Evolutionary conservation across 2,329 filamentous ascomycete genomes (phyloP).

Genomic region (Diaporthe nobilis): DNA sequence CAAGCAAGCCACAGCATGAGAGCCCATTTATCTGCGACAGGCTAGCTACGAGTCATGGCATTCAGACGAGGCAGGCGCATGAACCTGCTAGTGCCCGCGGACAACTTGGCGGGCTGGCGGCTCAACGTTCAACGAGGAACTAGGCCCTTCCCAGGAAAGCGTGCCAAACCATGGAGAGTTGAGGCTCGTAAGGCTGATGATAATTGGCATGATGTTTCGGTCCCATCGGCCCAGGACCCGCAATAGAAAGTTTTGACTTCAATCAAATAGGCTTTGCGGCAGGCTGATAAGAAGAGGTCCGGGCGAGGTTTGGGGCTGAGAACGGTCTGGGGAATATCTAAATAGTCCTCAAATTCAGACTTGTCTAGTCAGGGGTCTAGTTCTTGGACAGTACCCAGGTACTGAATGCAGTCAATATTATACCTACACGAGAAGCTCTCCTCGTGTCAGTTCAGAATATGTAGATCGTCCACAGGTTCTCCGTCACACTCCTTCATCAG

Average conservation of each 20-base stretch:
- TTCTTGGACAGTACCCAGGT: not conserved
- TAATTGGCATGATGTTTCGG: not conserved
- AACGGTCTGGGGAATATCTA: not conserved
- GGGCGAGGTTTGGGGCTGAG: conserved; percentile 5
- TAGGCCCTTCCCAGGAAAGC: not conserved
- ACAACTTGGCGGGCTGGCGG: not conserved
- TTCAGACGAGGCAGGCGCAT: not conserved
- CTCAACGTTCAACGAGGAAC: not conserved
- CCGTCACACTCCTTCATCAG: conserved; percentile 9
- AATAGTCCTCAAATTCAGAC: not conserved
- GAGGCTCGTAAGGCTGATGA: conserved; percentile 7
- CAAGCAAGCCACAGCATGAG: not conserved
- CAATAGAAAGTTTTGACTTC: not conserved
- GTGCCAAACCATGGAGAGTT: not conserved
- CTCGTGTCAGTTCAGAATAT: not conserved
- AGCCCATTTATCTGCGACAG: not conserved
- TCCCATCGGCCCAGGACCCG: not conserved
- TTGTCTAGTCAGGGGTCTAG: not conserved
- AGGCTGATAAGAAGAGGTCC: not conserved
- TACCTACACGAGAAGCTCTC: not conserved
- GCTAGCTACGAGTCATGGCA: conserved; percentile 11
- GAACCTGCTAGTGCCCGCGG: conserved; percentile 16
- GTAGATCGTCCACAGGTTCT: not conserved
- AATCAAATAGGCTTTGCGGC: not conserved
- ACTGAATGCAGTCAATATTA: not conserved